Base-by-base conservation (phyloP, 148 eudicot species). In the Polygonum aviculare region DNA sequence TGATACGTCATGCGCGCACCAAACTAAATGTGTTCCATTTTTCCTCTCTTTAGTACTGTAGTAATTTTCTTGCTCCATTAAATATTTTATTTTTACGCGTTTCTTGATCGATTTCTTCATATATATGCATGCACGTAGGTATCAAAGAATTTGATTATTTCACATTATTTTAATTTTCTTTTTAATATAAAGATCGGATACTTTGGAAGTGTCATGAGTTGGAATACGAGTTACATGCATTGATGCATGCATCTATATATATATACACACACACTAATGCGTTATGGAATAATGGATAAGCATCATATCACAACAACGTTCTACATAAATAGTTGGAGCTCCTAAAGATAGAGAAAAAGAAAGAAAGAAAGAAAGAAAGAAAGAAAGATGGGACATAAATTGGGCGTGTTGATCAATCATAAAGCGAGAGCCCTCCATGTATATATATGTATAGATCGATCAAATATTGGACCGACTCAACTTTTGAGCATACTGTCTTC, bases 401-500 rank as follows among this genome's bases (percentile, higher is more conserved):
- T 16, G 59, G n/a, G 19, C 22, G 31, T 26, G 31, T 26, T 26
- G 31, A 26, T 26, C 31, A 26, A 26, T 26, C 31, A 26, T 26
- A 26, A 26, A 26, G 31, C 31, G 31, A 59, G 65, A 22, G 65
- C 65, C 65, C 35, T 50, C 18, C n/a, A 50, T 50, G 18, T 12
- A 50, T 26, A 26, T 26, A 26, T 0, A 26, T 26, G 31, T 26
- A 26, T 26, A 26, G 31, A 26, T 26, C 31, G 31, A 26, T 50
- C 54, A 50, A 59, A 59, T 60, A 21, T 49, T 0, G 36, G 67
- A 22, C 4, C 12, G 36, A 60, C 67, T 52, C 6, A 8, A 60
- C 67, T 60, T 60, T 10, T 6, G 67, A 60, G 26, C 67, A 60
- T 60, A 60, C 67, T 60, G 36, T 60, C 67, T 60, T 60, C 67